A percentile compares a stretch with the other conserved stretches of the same genome.
These are phyloP conservation scores for Cutaneotrichosporon cavernicola DNA, from an alignment of 1,284 basidiomycete species.

Conservation along the genomic window DNA sequence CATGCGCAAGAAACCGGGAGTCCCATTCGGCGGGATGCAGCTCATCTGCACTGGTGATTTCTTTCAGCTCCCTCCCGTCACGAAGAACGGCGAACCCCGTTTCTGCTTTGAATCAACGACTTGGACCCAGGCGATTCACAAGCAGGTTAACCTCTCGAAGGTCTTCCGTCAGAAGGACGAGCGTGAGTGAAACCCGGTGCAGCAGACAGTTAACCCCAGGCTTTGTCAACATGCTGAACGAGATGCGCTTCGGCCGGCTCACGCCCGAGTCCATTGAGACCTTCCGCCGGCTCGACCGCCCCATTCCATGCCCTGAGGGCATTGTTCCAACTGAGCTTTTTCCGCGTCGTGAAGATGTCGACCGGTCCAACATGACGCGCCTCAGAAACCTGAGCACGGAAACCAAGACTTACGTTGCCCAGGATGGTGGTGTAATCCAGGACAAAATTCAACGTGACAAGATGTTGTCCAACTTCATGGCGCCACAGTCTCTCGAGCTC, in stretches of 20 bases:
- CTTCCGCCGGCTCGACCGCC: constrained; percentile 64
- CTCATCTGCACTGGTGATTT: constrained; percentile 92
- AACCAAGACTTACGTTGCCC: constrained; percentile 56
- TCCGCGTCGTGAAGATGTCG: constrained; percentile 80
- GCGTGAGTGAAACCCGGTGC: constrained; percentile 38
- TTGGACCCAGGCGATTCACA: constrained; percentile 74
- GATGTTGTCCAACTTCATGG: constrained; percentile 72
- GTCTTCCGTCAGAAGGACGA: constrained; percentile 73
- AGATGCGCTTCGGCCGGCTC: constrained; percentile 80
- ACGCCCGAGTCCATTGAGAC: constrained; percentile 59
- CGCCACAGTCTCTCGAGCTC: constrained; percentile 60
- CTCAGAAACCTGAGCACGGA: constrained; percentile 57
- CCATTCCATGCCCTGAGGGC: constrained; percentile 62
- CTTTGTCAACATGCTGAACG: constrained; percentile 86
- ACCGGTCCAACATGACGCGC: constrained; percentile 67
- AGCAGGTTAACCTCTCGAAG: constrained; percentile 81
- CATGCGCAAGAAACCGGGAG: constrained; percentile 59
- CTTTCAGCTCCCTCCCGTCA: constrained; percentile 92
- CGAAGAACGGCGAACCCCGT: constrained; percentile 56
- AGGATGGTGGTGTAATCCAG: constrained; percentile 60
- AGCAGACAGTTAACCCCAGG: constrained; percentile 53
- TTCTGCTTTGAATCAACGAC: constrained; percentile 87
- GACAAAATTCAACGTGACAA: constrained; percentile 62
- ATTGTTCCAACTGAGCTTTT: constrained; percentile 81
- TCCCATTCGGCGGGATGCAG: constrained; percentile 95